These are phyloP conservation scores for Cutaneotrichosporon sp. DNA, from an alignment of 1,284 basidiomycete species.

Conservation along the genomic window DNA sequence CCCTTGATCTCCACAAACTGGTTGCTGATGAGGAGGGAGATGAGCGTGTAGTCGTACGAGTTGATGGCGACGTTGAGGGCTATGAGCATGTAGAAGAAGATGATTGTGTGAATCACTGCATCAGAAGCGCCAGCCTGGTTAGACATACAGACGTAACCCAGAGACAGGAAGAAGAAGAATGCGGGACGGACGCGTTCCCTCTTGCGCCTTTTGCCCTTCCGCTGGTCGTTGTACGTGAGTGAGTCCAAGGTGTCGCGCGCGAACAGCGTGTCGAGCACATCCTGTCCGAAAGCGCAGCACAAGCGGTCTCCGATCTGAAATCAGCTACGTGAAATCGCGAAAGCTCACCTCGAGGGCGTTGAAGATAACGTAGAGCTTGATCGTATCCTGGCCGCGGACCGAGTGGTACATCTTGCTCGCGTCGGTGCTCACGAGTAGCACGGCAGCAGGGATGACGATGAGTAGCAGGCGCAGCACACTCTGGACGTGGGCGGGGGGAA, in stretches of 20 bases:
- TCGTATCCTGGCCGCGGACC: conserved; percentile 96
- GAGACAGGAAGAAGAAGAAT: conserved; percentile 79
- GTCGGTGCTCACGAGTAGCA: conserved; percentile 82
- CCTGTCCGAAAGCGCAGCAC: conserved; percentile 96
- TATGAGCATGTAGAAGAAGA: conserved; percentile 95
- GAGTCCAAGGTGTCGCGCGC: conserved; percentile 80
- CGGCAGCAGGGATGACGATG: conserved; percentile 69
- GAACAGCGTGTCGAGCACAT: conserved; percentile 94
- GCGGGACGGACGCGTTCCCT: conserved; percentile 63
- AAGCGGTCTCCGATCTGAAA: conserved; percentile 78
- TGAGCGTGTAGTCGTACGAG: conserved; percentile 93
- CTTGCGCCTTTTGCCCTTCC: conserved; percentile 42
- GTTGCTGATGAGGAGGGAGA: conserved; percentile 93
- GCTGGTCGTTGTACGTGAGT: conserved; percentile 21
- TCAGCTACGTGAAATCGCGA: background rate
- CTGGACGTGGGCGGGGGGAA: conserved; percentile 45
- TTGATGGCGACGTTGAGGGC: conserved; percentile 97
- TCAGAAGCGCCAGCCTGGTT: background rate
- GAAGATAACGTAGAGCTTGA: conserved; percentile 99
- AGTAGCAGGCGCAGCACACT: conserved; percentile 73
- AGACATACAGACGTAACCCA: conserved; percentile 75
- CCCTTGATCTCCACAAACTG: conserved; percentile 99
- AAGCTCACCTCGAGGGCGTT: conserved; percentile 76
- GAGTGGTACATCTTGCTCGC: conserved; percentile 98
- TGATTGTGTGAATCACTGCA: conserved; percentile 81